Evolutionary conservation across 2,329 filamentous ascomycete genomes (phyloP).

Genomic region (Fusarium sp.): DNA sequence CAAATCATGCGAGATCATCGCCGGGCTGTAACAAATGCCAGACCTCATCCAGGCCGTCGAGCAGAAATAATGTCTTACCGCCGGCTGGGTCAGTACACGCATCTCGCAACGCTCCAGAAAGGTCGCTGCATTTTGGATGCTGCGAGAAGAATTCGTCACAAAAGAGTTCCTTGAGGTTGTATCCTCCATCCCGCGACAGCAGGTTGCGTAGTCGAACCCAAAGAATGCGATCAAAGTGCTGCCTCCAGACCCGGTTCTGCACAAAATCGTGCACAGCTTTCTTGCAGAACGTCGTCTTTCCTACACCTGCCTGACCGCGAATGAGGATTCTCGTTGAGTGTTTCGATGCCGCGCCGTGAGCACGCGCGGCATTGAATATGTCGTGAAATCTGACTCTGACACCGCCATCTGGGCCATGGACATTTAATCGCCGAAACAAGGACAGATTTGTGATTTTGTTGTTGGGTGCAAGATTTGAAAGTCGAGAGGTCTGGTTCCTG

Average conservation of each 20-base stretch:
- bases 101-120: not conserved
- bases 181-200: not conserved
- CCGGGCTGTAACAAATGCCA: not conserved
- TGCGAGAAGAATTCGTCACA: not conserved
- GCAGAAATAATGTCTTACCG: not conserved
- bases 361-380: not conserved
- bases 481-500: not conserved
- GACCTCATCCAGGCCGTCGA: not conserved
- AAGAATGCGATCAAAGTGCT: not conserved
- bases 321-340: not conserved
- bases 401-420: not conserved
- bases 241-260: not conserved
- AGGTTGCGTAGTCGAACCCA: not conserved
- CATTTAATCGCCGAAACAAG: not conserved
- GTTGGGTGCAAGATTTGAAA: not conserved
- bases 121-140: not conserved
- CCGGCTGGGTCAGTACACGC: not conserved
- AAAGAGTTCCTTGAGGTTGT: not conserved
- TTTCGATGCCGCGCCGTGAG: not conserved
- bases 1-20: not conserved
- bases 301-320: not conserved
- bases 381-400: not conserved
- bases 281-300: not conserved
- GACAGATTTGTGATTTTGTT: not conserved
- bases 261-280: not conserved